Evolutionary conservation across 768 basidiomycete genomes (phyloP), one percentile per base, ranked within the genome.

Genomic region (Xerocomus brunneocitrinus): DNA sequence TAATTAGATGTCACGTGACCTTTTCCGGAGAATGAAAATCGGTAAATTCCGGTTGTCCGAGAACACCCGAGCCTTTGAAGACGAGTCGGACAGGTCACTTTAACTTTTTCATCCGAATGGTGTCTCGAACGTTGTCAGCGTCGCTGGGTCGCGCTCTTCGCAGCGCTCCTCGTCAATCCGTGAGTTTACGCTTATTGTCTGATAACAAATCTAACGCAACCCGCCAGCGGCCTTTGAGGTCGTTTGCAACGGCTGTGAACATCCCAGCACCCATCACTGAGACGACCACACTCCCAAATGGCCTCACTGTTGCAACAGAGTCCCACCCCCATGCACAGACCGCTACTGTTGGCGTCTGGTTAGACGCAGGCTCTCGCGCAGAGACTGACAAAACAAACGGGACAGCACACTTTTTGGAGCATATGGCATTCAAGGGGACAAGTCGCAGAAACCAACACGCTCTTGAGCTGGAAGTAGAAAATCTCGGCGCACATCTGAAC

Each of bases 311-410:
- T 60, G 95, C 95, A 46, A 95, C 94, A 2, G 93, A 95, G 72
- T 75, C 89, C 8, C 89, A 93, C 56, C 80, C 91, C 5, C 87
- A 91, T 69, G 87, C 92, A 4, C 89, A 95, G 73, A 98, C 97
- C 0, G 94, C 95, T 7, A 99, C 95, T n/a, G 93, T 98, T 34
- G 97, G 97, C 58, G 88, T 98, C 55, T 99, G 94, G 94, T 95
- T 99, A 64, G 95, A 98, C 69, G 95, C 97, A 54, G 97, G 97
- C 59, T 94, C 91, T 58, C 83, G 97, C 52, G 95, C 94, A 54
- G 97, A 99, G 81, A 95, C 89, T 44, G 87, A 92, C 75, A 83
- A 84, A 73, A 95, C 91, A 36, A 95, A 88, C 62, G 97, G 97
- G 48, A 94, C 93, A 9, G 97, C 97, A 42, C 97, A 98, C 76